Evolutionary conservation across 129 eudicot genomes (phyloP).

Genomic region (Ambrosia artemisiifolia): DNA sequence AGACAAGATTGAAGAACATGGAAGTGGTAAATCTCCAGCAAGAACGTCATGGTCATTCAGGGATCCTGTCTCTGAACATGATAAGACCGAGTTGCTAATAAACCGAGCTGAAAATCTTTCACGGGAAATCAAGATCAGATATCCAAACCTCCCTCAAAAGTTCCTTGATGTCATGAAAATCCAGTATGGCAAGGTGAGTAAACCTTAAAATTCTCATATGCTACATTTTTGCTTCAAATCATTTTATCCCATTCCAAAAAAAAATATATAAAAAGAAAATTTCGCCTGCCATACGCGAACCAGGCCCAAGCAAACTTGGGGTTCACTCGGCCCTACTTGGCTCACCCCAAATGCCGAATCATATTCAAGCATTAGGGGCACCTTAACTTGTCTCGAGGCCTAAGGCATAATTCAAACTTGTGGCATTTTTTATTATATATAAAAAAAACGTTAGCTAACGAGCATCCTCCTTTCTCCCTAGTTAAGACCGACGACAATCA

Average conservation of each 20-base stretch:
- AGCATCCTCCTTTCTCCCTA: too few relatives aligned
- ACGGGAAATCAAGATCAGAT: slow-evolving; percentile 54
- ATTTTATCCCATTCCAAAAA: not conserved
- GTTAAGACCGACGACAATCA: too few relatives aligned
- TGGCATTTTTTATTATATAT: too few relatives aligned
- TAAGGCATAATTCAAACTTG: too few relatives aligned
- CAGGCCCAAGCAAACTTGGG: not conserved
- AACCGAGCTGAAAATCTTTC: slow-evolving; percentile 58
- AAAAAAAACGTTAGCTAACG: too few relatives aligned
- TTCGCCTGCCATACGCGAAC: not conserved
- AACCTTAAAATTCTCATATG: not conserved
- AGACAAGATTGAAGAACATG: slow-evolving; percentile 52
- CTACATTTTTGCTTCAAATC: not conserved
- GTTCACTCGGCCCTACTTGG: not conserved
- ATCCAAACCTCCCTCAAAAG: slow-evolving; percentile 90
- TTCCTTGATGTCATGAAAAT: slow-evolving; percentile 75
- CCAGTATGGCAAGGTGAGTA: slow-evolving; percentile 77
- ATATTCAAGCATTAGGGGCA: too few relatives aligned
- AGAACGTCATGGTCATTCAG: slow-evolving; percentile 85
- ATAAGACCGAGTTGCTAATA: slow-evolving; percentile 49
- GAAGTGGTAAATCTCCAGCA: slow-evolving; percentile 45
- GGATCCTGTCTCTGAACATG: slow-evolving; percentile 65
- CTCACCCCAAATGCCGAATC: too few relatives aligned
- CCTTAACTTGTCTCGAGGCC: too few relatives aligned
- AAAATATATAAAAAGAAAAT: not conserved